phyloP scores from a whole-genome alignment of 2,329 filamentous ascomycete genomes.

The Alternaria consortialis region DNA sequence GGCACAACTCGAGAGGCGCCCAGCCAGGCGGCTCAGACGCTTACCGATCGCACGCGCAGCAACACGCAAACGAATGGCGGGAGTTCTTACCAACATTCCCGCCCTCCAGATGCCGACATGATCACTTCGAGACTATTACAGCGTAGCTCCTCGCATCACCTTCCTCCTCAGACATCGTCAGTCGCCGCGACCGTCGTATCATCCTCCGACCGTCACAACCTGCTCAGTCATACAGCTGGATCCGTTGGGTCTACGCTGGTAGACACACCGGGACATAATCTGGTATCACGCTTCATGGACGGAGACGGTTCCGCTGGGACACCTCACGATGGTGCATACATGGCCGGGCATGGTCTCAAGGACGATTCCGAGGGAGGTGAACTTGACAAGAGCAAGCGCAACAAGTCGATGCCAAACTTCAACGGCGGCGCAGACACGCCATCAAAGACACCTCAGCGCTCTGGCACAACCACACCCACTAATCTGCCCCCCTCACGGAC shows the following conservation, averaged over 20 bases:
- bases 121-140: slow-evolving; percentile 74
- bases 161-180: slow-evolving; percentile 71
- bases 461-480: slow-evolving; percentile 52
- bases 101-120: slow-evolving; percentile 66
- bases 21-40: slow-evolving; percentile 23
- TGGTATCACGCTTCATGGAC: slow-evolving; percentile 58
- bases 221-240: slow-evolving; percentile 49
- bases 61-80: slow-evolving; percentile 41
- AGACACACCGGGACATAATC: slow-evolving; percentile 52
- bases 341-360: slow-evolving; percentile 40
- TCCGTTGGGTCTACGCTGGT: slow-evolving; percentile 52
- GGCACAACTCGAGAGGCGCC: slow-evolving; percentile 19
- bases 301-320: slow-evolving; percentile 53
- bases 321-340: slow-evolving; percentile 50
- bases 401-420: slow-evolving; percentile 52
- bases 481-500: slow-evolving; percentile 66
- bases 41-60: slow-evolving; percentile 40
- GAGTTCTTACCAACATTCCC: slow-evolving; percentile 45
- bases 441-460: slow-evolving; percentile 40
- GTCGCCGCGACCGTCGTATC: slow-evolving; percentile 64
- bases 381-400: slow-evolving; percentile 47
- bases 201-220: slow-evolving; percentile 48
- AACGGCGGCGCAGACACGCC: slow-evolving; percentile 39
- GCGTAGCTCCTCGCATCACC: slow-evolving; percentile 68
- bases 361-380: slow-evolving; percentile 30